Conservation (phyloP, 75 land plant genomes). For the Isoetes taiwanensis region DNA sequence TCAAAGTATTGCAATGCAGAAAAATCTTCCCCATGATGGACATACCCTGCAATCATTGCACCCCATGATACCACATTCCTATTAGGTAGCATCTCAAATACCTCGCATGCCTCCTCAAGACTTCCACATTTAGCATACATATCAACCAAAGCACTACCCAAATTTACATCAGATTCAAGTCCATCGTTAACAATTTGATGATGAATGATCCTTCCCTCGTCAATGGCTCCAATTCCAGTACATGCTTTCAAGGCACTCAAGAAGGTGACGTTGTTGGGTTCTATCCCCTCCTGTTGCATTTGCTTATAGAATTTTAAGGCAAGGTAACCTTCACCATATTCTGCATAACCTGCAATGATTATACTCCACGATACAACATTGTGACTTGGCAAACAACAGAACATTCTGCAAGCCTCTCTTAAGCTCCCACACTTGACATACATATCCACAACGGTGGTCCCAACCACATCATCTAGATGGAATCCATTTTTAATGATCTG, state of each 20-base stretch:
- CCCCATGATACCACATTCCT: conserved; percentile 30
- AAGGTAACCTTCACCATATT: conserved; percentile 7
- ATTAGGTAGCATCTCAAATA: conserved; percentile 14
- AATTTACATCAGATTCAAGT: conserved; percentile 6
- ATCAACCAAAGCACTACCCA: conserved; percentile 36
- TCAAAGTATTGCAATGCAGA: conserved; percentile 18
- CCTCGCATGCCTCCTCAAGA: conserved; percentile 21
- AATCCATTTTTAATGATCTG: conserved; percentile 18
- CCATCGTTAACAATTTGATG: conserved; percentile 8
- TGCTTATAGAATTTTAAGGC: conserved; percentile 15
- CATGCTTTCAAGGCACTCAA: conserved; percentile 21
- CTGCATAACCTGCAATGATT: conserved; percentile 32
- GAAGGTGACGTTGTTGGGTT: conserved; percentile 29
- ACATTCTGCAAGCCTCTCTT: conserved; percentile 14
- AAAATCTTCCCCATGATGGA: conserved; percentile 12
- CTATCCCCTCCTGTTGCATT: conserved; percentile 13
- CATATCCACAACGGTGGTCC: conserved; percentile 23
- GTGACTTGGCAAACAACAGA: conserved; percentile 15
- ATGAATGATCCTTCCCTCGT: conserved; percentile 17
- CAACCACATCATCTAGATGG: conserved; percentile 12
- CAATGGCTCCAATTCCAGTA: conserved; percentile 17
- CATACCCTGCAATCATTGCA: conserved; percentile 30
- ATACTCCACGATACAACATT: conserved; percentile 28
- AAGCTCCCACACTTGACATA: conserved; percentile 22
- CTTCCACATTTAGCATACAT: conserved; percentile 57